Conservation (phyloP, 352 stramenopile genomes). For the Globisporangium lucens region DNA sequence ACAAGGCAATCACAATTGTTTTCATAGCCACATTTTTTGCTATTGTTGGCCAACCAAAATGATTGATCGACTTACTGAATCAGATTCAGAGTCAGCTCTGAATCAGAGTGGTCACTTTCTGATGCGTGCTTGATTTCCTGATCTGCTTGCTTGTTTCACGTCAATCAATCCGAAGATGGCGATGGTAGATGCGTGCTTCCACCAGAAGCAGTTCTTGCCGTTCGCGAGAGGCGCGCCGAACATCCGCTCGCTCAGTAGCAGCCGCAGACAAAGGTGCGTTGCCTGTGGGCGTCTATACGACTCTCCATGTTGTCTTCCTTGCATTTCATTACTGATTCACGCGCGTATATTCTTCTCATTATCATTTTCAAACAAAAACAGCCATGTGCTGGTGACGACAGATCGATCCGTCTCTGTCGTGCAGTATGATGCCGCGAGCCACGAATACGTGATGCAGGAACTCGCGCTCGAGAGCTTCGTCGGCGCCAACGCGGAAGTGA, state of each 20-base stretch:
- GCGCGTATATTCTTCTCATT: neutral
- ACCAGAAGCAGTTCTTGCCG: conserved; percentile 67
- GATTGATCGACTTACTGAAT: neutral
- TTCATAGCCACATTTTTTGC: too few relatives aligned
- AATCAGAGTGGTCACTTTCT: neutral
- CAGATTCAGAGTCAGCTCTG: conserved; percentile 2
- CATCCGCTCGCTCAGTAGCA: conserved; percentile 47
- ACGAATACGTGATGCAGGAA: conserved; percentile 36
- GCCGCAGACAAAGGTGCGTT: conserved; percentile 31
- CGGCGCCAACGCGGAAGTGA: conserved; percentile 28
- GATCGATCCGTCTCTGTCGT: conserved; percentile 55
- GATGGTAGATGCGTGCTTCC: conserved; percentile 25
- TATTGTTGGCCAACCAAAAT: too few relatives aligned
- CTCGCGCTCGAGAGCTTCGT: conserved; percentile 30
- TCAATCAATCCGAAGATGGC: conserved; percentile 7
- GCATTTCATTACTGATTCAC: neutral
- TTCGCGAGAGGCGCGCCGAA: conserved; percentile 50
- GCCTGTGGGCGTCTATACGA: neutral
- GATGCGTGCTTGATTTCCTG: neutral
- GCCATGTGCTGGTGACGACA: conserved; percentile 64
- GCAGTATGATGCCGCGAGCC: conserved; percentile 21
- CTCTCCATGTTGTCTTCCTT: neutral
- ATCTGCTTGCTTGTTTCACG: neutral
- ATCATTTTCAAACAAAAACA: conserved; percentile 13
- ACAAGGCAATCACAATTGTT: too few relatives aligned